phyloP scores from a whole-genome alignment of 139 green algal species.

The Chlorella sp. region DNA sequence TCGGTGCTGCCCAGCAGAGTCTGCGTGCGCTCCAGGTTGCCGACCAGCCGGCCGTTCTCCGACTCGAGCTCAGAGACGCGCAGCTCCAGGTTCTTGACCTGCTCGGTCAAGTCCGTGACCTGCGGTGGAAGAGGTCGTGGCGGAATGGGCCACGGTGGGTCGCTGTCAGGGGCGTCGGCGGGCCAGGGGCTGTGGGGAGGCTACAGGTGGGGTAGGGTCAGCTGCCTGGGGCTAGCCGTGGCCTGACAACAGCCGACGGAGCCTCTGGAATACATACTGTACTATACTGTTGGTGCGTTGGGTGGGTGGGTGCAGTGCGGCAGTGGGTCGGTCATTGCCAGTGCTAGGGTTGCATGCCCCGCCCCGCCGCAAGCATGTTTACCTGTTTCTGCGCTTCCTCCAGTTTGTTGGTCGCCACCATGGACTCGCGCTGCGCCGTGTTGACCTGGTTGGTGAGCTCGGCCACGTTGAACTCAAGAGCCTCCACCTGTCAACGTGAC shows the following conservation, averaged over 20 bases:
- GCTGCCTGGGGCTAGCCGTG: too few species aligned
- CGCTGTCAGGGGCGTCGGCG: too few species aligned
- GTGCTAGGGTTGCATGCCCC: too few species aligned
- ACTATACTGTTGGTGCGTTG: too few species aligned
- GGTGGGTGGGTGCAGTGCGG: too few species aligned
- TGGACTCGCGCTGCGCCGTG: background rate
- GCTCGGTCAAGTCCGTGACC: background rate
- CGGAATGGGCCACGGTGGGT: too few species aligned
- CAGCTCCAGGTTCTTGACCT: background rate
- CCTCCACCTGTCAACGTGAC: slow-evolving; percentile 5
- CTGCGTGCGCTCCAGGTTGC: background rate
- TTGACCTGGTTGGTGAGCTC: background rate
- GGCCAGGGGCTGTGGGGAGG: too few species aligned
- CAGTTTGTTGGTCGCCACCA: background rate
- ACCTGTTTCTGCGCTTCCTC: background rate
- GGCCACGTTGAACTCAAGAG: slow-evolving; percentile 4
- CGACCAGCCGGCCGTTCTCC: background rate
- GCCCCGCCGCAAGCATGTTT: background rate
- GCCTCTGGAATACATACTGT: too few species aligned
- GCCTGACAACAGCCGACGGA: too few species aligned
- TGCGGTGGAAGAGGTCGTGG: too few species aligned
- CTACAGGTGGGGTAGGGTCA: too few species aligned
- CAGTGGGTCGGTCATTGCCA: too few species aligned
- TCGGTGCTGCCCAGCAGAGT: slow-evolving; percentile 6
- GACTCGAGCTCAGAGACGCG: background rate